Evolutionary conservation across 2,329 filamentous ascomycete genomes (phyloP).

Genomic region (Neofusicoccum cordaticola): DNA sequence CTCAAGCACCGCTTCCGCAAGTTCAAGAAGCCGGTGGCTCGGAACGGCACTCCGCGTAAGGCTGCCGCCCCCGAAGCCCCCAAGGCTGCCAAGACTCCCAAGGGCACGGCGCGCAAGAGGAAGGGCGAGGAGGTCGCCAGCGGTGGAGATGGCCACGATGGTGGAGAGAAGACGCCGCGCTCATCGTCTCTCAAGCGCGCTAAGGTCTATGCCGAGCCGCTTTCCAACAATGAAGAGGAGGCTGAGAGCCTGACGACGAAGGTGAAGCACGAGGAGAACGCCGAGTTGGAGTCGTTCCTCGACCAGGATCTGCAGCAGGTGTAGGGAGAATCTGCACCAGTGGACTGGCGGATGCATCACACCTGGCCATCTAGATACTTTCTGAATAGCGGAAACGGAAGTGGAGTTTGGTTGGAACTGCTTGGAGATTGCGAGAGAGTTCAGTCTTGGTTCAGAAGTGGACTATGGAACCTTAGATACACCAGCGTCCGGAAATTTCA

Average conservation of each 20-base stretch:
- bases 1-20: not conserved
- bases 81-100: not conserved
- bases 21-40: not conserved
- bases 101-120: no score
- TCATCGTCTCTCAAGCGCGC: not conserved
- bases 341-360: no score
- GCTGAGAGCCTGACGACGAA: not conserved
- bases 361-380: no score
- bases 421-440: not conserved
- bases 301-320: not conserved
- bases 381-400: no score
- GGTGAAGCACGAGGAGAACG: not conserved
- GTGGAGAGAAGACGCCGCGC: not conserved
- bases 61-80: not conserved
- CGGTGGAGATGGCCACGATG: no score
- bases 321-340: not conserved
- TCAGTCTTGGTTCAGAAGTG: no score
- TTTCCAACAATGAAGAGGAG: not conserved
- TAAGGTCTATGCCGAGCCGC: not conserved
- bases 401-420: no score
- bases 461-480: no score
- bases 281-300: not conserved
- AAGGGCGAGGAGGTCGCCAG: no score
- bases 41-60: not conserved
- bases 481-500: no score